Evolutionary conservation across 73 alveolate genomes (phyloP).

Genomic region (Tetrahymena thermophila): DNA sequence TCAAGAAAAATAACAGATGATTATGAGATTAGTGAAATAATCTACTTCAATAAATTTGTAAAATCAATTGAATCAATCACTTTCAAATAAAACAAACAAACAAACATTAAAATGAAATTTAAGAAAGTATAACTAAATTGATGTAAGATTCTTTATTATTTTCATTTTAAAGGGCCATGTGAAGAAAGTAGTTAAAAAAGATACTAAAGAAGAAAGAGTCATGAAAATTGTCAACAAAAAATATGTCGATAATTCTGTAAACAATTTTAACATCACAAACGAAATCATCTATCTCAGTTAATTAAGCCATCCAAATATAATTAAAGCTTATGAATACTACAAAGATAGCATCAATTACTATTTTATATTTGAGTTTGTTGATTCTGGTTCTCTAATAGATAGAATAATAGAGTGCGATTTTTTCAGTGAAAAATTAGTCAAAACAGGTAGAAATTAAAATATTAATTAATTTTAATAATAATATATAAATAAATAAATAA

Average conservation of each 20-base stretch:
- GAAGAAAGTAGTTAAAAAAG: neutral
- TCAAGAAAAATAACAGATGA: neutral
- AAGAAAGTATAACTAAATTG: neutral
- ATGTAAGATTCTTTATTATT: neutral
- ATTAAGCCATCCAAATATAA: slow-evolving; percentile 22
- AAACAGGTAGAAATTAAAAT: neutral
- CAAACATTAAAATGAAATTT: neutral
- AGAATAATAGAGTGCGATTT: neutral
- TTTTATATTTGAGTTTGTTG: neutral
- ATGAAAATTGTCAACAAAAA: neutral
- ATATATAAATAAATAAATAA: neutral
- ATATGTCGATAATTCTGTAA: neutral
- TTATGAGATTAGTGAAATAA: neutral
- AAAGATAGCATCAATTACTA: neutral
- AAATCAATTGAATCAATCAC: neutral
- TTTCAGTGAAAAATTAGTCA: neutral
- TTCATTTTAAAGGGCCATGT: neutral
- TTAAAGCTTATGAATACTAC: slow-evolving; percentile 19
- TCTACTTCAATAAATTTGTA: neutral
- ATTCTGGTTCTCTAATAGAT: slow-evolving; percentile 8
- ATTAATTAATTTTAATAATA: neutral
- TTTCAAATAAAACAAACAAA: neutral
- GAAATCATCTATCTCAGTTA: slow-evolving; percentile 1
- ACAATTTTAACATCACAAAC: neutral
- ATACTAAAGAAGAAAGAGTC: neutral